These are phyloP conservation scores for Boletales sp. DNA, from an alignment of 768 basidiomycete species.

Conservation along the genomic window DNA sequence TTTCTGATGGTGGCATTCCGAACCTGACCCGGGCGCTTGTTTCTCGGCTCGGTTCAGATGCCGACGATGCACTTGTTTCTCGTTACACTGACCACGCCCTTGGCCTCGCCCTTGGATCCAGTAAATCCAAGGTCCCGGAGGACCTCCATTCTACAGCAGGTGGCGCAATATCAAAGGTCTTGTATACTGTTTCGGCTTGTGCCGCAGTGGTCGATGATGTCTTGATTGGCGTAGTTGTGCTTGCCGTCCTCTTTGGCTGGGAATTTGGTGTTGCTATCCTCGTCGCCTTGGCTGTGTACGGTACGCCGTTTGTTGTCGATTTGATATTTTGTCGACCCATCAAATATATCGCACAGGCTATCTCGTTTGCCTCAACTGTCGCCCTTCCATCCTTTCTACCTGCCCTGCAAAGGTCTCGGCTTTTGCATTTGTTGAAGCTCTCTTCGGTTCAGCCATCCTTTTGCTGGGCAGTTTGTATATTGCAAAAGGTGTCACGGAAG, in stretches of 20 bases:
- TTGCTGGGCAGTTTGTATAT: slow-evolving; percentile 55
- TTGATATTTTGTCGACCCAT: not conserved
- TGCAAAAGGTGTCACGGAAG: slow-evolving; percentile 26
- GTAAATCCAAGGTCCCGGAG: slow-evolving; percentile 77
- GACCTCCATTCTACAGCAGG: slow-evolving; percentile 29
- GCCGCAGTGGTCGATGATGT: slow-evolving; percentile 85
- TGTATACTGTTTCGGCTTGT: slow-evolving; percentile 48
- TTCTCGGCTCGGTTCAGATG: slow-evolving; percentile 88
- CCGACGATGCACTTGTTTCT: slow-evolving; percentile 55
- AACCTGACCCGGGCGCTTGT: slow-evolving; percentile 72
- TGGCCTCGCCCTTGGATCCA: slow-evolving; percentile 81
- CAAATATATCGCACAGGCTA: slow-evolving; percentile 14
- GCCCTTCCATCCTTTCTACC: slow-evolving; percentile 7
- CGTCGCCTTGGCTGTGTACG: slow-evolving; percentile 70
- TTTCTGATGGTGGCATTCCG: slow-evolving; percentile 71
- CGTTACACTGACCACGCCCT: slow-evolving; percentile 85
- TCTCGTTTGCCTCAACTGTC: slow-evolving; percentile 6
- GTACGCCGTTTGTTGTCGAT: slow-evolving; percentile 33
- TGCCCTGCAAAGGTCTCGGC: slow-evolving; percentile 1
- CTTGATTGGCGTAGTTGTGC: slow-evolving; percentile 63
- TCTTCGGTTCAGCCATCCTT: slow-evolving; percentile 78
- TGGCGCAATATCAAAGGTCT: slow-evolving; percentile 12
- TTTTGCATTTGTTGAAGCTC: slow-evolving; percentile 56
- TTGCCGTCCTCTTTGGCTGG: slow-evolving; percentile 63
- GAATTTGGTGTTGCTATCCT: slow-evolving; percentile 63